Evolutionary conservation across 2,329 filamentous ascomycete species (phyloP), one percentile per base, ranked within the genome.

Genomic region (Apiospora saccharicola): DNA sequence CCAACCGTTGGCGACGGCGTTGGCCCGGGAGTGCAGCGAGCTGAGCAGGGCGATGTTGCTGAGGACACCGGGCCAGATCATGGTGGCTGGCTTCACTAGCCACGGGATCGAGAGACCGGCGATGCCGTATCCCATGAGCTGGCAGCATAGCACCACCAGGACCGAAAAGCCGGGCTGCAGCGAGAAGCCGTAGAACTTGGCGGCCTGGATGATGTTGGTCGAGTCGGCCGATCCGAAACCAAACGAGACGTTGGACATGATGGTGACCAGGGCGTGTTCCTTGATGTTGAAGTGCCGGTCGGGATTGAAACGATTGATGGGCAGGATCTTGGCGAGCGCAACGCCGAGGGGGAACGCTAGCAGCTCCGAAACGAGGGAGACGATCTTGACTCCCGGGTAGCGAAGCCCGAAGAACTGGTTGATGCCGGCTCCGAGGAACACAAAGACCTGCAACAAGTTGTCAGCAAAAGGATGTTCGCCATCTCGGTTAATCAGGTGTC

Each of bases 1-100:
- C 85, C 85, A 87, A 0, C 85, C 85, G 70, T 84, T 82, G 30
- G 81, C 78, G 1, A 78, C 71, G 1, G 85, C 83, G 71, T 86
- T 78, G 53, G 78, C 81, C 72, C 81, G 81, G 68, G 85, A 82
- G 68, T 85, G 84, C 4, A 85, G 81, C 22, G 82, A 83, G 43
- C 84, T 80, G 73, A 89, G 83, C 7, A 90, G 81, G 0, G 85
- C 83, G 0, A 84, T 85, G 73, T 85, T 88, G 4, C 83, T 85
- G 71, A 86, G 82, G 22, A 85, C 83, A 61, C 79, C 81, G 0
- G 86, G 86, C 86, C 86, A 88, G 61, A 88, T 82, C 86, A 88
- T 88, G 1, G 85, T 82, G 2, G 87, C 82, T 10, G 85, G 87
- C 72, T 77, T 80, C 16, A 85, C 77, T 10, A 89, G 81, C 76